Evolutionary conservation across 768 basidiomycete species (phyloP).

Genomic region (Suillus placidus): DNA sequence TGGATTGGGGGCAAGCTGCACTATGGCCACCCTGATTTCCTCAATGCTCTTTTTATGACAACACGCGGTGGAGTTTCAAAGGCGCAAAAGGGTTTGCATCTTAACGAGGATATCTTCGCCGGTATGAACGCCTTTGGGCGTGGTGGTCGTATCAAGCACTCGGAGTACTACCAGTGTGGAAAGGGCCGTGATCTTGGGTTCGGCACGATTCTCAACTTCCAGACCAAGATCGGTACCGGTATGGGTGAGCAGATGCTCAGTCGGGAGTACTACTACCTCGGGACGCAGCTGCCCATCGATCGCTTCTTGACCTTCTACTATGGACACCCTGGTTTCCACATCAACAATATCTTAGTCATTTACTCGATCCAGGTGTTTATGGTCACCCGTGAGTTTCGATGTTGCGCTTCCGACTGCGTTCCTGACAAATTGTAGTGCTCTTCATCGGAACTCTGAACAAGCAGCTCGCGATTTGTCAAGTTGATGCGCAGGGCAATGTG

Average conservation of each 20-base stretch:
- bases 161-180: conserved; percentile 99
- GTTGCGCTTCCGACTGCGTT: conserved; percentile 4
- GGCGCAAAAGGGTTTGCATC: conserved; percentile 96
- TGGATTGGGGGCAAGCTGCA: conserved; percentile 99
- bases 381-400: conserved; percentile 73
- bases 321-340: conserved; percentile 98
- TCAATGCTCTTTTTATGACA: conserved; percentile 97
- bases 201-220: conserved; percentile 98
- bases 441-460: conserved; percentile 98
- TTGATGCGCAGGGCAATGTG: conserved; percentile 79
- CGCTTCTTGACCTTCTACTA: conserved; percentile 99
- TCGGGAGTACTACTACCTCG: conserved; percentile 98
- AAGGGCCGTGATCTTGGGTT: conserved; percentile 99
- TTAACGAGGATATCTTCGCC: conserved; percentile 99
- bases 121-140: conserved; percentile 99
- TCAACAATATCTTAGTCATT: conserved; percentile 99
- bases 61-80: conserved; percentile 99
- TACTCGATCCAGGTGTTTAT: conserved; percentile 98
- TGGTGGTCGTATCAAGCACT: conserved; percentile 98
- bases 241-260: conserved; percentile 99
- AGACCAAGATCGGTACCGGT: conserved; percentile 99
- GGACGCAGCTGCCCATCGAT: conserved; percentile 96
- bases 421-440: conserved; percentile 56
- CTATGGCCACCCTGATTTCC: conserved; percentile 99
- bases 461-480: conserved; percentile 83